A percentile compares a stretch with the other conserved stretches of the same genome.
These are phyloP conservation scores for Blastobotrys indianensis DNA, from an alignment of 1,139 yeast species.

Conservation along the genomic window DNA sequence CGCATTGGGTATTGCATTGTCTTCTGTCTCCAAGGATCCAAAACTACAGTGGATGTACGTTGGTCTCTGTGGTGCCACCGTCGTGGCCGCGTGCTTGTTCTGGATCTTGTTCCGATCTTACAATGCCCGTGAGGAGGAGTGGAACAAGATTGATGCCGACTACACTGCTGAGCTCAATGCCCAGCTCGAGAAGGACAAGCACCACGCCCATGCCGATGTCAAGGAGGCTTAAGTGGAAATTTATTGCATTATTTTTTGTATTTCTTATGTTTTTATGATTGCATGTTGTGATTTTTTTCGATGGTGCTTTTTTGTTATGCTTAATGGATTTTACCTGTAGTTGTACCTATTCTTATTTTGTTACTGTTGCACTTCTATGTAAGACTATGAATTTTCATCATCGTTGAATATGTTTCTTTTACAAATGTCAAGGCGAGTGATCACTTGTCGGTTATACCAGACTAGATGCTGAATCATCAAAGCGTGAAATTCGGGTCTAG, in stretches of 20 bases:
- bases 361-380: no score
- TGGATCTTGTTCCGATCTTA: conserved; percentile 55
- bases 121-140: conserved; percentile 54
- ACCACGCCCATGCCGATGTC: conserved; percentile 2
- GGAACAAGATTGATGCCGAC: conserved; percentile 49
- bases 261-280: no score
- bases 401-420: no score
- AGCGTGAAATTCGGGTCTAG: no score
- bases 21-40: conserved; percentile 61
- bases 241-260: neutral
- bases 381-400: no score
- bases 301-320: neutral
- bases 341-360: no score
- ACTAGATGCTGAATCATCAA: no score
- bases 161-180: conserved; percentile 29
- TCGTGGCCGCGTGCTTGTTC: conserved; percentile 56
- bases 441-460: no score
- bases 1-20: conserved; percentile 66
- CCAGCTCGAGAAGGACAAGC: conserved; percentile 18
- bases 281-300: no score
- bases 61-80: conserved; percentile 55
- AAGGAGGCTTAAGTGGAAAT: neutral
- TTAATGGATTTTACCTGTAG: neutral
- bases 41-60: conserved; percentile 62
- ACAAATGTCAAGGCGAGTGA: no score